Evolutionary conservation across 2,329 filamentous ascomycete species (phyloP).

Genomic region (Blumeriella jaapii): DNA sequence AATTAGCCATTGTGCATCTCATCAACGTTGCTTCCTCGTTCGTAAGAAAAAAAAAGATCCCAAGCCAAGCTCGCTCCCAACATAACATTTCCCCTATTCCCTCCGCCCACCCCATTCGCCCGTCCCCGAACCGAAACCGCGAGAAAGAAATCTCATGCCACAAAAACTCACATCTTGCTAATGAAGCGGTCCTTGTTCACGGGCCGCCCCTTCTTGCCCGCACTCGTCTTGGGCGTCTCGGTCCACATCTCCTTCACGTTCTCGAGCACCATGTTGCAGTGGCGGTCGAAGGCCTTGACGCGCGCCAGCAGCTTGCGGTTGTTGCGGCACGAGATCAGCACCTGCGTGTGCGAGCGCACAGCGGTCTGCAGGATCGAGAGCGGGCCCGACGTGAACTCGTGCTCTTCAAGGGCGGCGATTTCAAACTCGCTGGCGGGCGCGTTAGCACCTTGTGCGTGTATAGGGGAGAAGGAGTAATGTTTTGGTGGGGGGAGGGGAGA

Average conservation of each 20-base stretch:
- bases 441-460: too few species aligned
- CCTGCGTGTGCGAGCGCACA: conserved; percentile 86
- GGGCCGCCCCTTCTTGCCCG: conserved; percentile 76
- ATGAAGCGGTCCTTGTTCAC: conserved; percentile 99
- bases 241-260: conserved; percentile 99
- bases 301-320: conserved; percentile 95
- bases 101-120: background rate
- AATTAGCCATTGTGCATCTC: too few species aligned
- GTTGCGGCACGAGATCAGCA: conserved; percentile 94
- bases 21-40: too few species aligned
- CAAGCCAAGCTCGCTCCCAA: too few species aligned
- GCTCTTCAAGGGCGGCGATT: conserved; percentile 67
- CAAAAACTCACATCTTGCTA: conserved; percentile 71
- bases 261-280: conserved; percentile 98
- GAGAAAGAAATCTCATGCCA: background rate
- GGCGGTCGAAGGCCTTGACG: conserved; percentile 96
- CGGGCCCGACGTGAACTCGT: conserved; percentile 69
- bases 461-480: background rate
- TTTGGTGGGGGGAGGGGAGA: conserved; percentile 13
- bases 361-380: conserved; percentile 95
- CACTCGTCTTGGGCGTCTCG: conserved; percentile 71
- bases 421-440: conserved; percentile 65
- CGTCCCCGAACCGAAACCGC: background rate
- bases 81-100: background rate
- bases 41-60: too few species aligned